Percentiles rank a stretch among this genome's conserved stretches.
Evolutionary conservation across 208 protist genomes (phyloP).

Genomic region (Leishmania lainsoni): DNA sequence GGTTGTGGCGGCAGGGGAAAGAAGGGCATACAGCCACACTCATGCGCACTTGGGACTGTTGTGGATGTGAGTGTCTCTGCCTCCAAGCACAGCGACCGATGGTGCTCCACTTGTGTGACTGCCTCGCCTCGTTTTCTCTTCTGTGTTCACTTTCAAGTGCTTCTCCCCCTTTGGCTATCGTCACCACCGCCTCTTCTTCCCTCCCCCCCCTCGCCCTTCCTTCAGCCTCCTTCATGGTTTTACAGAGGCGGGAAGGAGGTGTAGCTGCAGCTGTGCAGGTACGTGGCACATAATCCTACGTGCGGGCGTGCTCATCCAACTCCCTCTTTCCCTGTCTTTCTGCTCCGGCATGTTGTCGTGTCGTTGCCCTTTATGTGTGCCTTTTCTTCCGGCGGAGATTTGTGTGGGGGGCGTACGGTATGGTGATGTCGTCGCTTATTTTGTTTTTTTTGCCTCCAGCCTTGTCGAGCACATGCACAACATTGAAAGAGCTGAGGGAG

Average conservation of each 20-base stretch:
- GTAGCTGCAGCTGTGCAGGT: neutral
- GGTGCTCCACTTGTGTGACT: neutral
- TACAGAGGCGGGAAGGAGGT: neutral
- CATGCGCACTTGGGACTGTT: neutral
- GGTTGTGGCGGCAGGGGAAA: neutral
- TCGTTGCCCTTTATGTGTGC: neutral
- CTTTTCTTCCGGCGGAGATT: neutral
- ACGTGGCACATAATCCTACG: neutral
- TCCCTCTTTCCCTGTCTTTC: neutral
- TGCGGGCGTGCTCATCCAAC: neutral
- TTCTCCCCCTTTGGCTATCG: neutral
- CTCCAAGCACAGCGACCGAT: neutral
- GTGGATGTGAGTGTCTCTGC: neutral
- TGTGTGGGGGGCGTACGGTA: neutral
- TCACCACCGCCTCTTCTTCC: neutral
- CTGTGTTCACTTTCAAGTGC: neutral
- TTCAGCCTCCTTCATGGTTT: neutral
- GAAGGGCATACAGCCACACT: neutral
- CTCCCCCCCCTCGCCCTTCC: too few species aligned
- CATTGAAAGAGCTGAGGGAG: neutral
- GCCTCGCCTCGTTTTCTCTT: neutral
- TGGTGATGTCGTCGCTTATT: neutral
- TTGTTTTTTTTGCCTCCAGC: neutral
- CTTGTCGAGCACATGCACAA: neutral
- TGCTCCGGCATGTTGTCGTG: neutral